Base-by-base conservation (phyloP, 2,329 filamentous ascomycete genomes). In the Ophiostoma piceae region DNA sequence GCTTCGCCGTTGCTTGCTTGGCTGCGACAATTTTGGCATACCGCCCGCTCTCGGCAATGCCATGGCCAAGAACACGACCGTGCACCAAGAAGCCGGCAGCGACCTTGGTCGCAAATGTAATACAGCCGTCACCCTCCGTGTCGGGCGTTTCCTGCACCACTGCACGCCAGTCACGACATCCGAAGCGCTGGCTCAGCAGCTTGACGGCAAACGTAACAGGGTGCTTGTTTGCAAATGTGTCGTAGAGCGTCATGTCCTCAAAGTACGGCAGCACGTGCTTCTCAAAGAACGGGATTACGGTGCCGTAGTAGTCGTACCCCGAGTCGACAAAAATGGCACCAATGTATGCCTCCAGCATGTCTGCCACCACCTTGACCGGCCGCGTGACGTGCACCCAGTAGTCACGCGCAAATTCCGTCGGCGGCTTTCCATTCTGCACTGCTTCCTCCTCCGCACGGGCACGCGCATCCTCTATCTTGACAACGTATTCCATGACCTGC, bases 251-350 rank as follows among this genome's bases (percentile, higher is more conserved):
- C 88, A 98, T 97, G 78, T 97, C 90, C 68, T 85, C 82, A 77
- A 98, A 98, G 80, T 88, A 97, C 2, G 88, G 88, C 70, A 85
- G 84, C 69, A 98, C 85, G 73, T 94, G 88, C 16, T 75, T 77
- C n/a, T 87, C 79, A 79, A 97, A 97, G 80, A 99, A 98, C 0
- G 77, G 77, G 72, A 90, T 87, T 0, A 98, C 90, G 22, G 88
- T 83, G 14, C 78, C 77, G 78, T 90, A 97, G 78, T 90, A 97
- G 76, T 95, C 81, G 79, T 94, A 98, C 65, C 84, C 82, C 0
- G 92, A 90, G 78, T 99, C 95, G 12, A 99, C 90, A 77, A 98
- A 98, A 29, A 97, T 84, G 26, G 94, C 94, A 1, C 93, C 95
- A 2, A 97, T 81, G 75, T 93, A 95, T 0, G 94, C 88, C 82